Evolutionary conservation across 176 grass and related monocot genomes (phyloP).

Genomic region (Carex pumila): DNA sequence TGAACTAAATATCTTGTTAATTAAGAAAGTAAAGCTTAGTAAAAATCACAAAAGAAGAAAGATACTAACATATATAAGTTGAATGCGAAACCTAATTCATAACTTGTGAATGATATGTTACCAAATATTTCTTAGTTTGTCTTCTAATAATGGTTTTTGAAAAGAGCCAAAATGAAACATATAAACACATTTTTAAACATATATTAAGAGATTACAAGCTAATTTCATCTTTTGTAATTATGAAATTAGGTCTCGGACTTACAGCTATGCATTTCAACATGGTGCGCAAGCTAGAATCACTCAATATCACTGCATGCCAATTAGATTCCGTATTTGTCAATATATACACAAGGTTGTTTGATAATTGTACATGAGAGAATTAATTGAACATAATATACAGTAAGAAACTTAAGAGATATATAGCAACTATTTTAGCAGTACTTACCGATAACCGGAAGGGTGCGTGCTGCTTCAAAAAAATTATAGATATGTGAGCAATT

Average conservation of each 20-base stretch:
- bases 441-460: slow-evolving; percentile 24
- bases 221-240: background rate
- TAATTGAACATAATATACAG: background rate
- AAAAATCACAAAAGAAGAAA: background rate
- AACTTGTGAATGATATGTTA: slow-evolving; percentile 52
- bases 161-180: background rate
- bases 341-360: background rate
- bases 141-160: slow-evolving; percentile 43
- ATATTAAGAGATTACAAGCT: background rate
- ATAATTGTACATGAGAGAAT: background rate
- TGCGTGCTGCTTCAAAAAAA: slow-evolving; percentile 24
- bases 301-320: slow-evolving; percentile 27
- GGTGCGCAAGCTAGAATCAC: slow-evolving; percentile 31
- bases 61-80: background rate
- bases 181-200: background rate
- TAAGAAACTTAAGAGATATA: background rate
- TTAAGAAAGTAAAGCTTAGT: background rate
- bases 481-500: slow-evolving; percentile 20
- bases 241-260: slow-evolving; percentile 8
- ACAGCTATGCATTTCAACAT: slow-evolving; percentile 55
- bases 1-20: slow-evolving; percentile 34
- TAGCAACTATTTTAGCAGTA: background rate
- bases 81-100: background rate
- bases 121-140: slow-evolving; percentile 45
- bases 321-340: background rate